Percentiles rank a stretch among this genome's conserved stretches.
Conservation (phyloP, 2,329 filamentous ascomycete genomes). For the Penicillium sp. region DNA sequence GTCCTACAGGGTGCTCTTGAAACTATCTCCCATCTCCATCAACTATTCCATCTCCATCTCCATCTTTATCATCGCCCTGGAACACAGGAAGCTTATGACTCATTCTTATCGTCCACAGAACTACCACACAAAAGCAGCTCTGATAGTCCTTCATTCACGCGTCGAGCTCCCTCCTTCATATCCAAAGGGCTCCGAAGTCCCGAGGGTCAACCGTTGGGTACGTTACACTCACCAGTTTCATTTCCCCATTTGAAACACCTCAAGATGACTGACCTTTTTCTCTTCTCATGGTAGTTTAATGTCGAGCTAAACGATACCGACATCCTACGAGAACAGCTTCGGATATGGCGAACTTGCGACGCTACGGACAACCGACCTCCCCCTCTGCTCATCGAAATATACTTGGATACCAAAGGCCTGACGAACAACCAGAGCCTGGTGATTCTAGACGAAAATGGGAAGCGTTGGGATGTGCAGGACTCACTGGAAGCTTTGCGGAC, state of each 20-base stretch:
- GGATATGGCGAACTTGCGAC: constrained; percentile 79
- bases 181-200: constrained; percentile 60
- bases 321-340: constrained; percentile 78
- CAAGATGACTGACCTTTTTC: background rate
- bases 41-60: no score
- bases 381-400: constrained; percentile 87
- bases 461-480: constrained; percentile 89
- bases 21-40: no score
- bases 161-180: constrained; percentile 67
- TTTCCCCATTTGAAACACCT: background rate
- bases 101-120: constrained; percentile 62
- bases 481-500: constrained; percentile 70
- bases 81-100: background rate
- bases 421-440: constrained; percentile 86
- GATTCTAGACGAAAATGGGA: constrained; percentile 83
- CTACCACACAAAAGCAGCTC: constrained; percentile 85
- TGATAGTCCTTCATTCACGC: constrained; percentile 80
- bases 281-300: constrained; percentile 72
- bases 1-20: no score
- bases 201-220: constrained; percentile 87
- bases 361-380: constrained; percentile 77
- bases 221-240: constrained; percentile 35
- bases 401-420: constrained; percentile 77
- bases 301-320: constrained; percentile 93
- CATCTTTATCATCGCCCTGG: background rate